These are phyloP conservation scores for Taphrina deformans DNA, from an alignment of 1,139 yeast species.

Conservation along the genomic window DNA sequence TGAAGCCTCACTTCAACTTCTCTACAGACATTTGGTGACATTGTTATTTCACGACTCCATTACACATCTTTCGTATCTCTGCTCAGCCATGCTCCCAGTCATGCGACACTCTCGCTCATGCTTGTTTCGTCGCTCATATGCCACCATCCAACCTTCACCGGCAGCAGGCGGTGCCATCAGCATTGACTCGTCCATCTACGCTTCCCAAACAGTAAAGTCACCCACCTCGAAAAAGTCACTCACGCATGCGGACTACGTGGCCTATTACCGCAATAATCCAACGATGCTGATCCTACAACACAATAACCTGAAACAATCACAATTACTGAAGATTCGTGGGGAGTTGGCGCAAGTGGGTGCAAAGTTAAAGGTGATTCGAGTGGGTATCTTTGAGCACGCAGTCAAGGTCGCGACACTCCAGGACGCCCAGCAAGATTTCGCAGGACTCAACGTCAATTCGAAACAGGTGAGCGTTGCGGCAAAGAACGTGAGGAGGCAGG, in stretches of 20 bases:
- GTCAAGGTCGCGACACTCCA: constrained; percentile 19
- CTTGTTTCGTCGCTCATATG: background rate
- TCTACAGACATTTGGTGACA: too few species aligned
- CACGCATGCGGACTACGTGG: constrained; percentile 29
- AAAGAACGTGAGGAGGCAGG: constrained; percentile 1
- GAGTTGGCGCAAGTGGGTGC: constrained; percentile 16
- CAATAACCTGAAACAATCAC: constrained; percentile 31
- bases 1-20: background rate
- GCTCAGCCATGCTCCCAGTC: background rate
- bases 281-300: constrained; percentile 28
- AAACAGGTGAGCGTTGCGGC: constrained; percentile 2
- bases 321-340: constrained; percentile 21
- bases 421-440: background rate
- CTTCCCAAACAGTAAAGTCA: constrained; percentile 9
- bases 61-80: too few species aligned
- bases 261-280: constrained; percentile 6
- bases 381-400: constrained; percentile 27
- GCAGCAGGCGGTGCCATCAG: constrained; percentile 14
- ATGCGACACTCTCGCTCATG: background rate
- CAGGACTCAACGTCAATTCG: constrained; percentile 7
- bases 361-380: constrained; percentile 11
- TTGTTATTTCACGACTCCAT: too few species aligned
- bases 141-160: background rate
- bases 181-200: constrained; percentile 15
- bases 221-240: constrained; percentile 23